Base-by-base conservation (phyloP, 2,329 filamentous ascomycete genomes). In the Sarocladium brachiariae region DNA sequence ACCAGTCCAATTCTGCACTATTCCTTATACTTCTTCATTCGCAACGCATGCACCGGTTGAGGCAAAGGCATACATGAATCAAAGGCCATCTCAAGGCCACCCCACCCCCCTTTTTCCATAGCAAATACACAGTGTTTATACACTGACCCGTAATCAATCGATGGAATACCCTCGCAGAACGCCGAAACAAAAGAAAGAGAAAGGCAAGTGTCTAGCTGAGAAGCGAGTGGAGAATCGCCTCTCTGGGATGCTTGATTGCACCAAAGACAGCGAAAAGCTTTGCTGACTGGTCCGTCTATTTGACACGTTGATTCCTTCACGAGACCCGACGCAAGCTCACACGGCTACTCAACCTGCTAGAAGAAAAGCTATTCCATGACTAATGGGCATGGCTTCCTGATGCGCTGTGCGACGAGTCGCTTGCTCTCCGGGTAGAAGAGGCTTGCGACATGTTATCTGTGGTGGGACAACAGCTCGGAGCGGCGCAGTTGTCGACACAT, bases 401-500 rank as follows among this genome's bases (percentile, higher is more conserved):
- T 7, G 43, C 43, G 18, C 43, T 33, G 43, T 47, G 43, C 6
- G 43, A 47, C 16, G 62, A 63, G 30, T 65, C 59, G 51, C 67
- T 70, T 14, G 60, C 59, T 14, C 66, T 60, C 18, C 66, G 61
- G n/a, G 61, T 65, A 3, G 67, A 69, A 2, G 66, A 64, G 8
- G 59, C 62, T 50, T 61, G 59, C 21, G 65, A 67, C 2, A 65
- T 64, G 2, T 59, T 54, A 6, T 68, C 67, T 23, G 55, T 50
- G 11, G 55, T 55, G 7, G 59, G 59, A 51, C 67, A 70, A 55
- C 61, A 63, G 18, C 63, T 57, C 50, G 64, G 57, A 34, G 59
- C 61, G 46, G 59, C 57, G 53, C 62, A 64, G 65, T 74, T 65
- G 47, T 72, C 59, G 52, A 71, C 54, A 52, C 66, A 61, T 54